phyloP scores from a whole-genome alignment of 1,284 basidiomycete genomes.

The Pseudozyma pruni region DNA sequence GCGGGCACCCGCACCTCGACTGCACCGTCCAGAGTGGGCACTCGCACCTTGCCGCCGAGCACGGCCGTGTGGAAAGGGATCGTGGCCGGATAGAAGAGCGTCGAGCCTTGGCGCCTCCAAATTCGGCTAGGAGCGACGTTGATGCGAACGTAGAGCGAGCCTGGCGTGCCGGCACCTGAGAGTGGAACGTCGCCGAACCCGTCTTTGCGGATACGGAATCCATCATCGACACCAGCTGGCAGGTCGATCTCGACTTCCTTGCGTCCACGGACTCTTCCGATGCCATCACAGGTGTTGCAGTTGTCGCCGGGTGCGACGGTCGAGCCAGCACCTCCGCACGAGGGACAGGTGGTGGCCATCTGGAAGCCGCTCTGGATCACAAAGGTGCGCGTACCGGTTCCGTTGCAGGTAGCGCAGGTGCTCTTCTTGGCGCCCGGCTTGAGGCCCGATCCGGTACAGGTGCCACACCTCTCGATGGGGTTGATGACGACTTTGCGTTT shows the following conservation, averaged over 20 bases:
- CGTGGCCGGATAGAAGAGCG: conserved; percentile 88
- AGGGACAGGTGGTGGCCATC: conserved; percentile 90
- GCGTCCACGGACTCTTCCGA: conserved; percentile 85
- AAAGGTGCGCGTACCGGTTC: conserved; percentile 88
- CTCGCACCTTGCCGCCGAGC: conserved; percentile 88
- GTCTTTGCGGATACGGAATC: conserved; percentile 88
- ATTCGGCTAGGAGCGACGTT: conserved; percentile 83
- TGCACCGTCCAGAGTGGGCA: conserved; percentile 94
- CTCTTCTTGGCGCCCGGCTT: conserved; percentile 86
- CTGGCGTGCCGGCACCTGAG: conserved; percentile 74
- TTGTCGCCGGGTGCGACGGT: conserved; percentile 81
- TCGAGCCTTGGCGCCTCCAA: conserved; percentile 90
- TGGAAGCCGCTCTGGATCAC: conserved; percentile 95
- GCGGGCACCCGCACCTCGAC: conserved; percentile 92
- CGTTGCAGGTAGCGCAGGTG: conserved; percentile 83
- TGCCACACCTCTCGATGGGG: conserved; percentile 83
- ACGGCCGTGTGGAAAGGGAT: conserved; percentile 93
- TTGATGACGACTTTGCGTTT: conserved; percentile 80
- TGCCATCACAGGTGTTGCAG: conserved; percentile 84
- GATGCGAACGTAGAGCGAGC: conserved; percentile 89
- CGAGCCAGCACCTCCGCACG: conserved; percentile 85
- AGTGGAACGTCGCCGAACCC: conserved; percentile 87
- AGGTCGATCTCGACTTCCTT: conserved; percentile 85
- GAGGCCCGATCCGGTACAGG: conserved; percentile 87
- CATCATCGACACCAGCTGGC: conserved; percentile 87